Percentiles rank a stretch among this genome's conserved stretches.
Evolutionary conservation across 2,329 filamentous ascomycete genomes (phyloP).

Genomic region (Macrophomina pseudophaseolina): DNA sequence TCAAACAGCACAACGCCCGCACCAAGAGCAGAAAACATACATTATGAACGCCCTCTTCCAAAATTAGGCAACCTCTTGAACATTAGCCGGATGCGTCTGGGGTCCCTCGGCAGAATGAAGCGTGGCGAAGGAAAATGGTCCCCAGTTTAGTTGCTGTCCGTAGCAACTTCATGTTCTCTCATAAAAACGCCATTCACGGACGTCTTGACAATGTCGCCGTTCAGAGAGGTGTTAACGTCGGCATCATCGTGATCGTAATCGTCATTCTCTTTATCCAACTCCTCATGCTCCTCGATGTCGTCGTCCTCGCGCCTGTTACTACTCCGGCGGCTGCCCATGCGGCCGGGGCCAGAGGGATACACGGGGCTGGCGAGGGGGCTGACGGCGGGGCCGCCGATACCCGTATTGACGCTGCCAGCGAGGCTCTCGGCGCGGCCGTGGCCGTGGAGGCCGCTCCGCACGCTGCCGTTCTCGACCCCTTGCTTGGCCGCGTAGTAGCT

Average conservation of each 20-base stretch:
- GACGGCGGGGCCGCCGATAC: slow-evolving; percentile 31
- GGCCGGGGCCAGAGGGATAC: slow-evolving; percentile 15
- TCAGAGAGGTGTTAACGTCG: not conserved
- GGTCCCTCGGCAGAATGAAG: not conserved
- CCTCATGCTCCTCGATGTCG: slow-evolving; percentile 23
- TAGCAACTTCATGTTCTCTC: not conserved
- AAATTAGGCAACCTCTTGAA: slow-evolving; percentile 3
- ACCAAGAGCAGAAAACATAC: slow-evolving; percentile 9
- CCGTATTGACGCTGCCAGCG: slow-evolving; percentile 68
- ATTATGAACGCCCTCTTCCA: slow-evolving; percentile 21
- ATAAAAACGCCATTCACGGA: not conserved
- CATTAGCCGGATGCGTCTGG: not conserved
- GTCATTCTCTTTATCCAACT: not conserved
- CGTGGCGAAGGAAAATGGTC: not conserved
- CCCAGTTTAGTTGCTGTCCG: slow-evolving; percentile 16
- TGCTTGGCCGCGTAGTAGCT: slow-evolving; percentile 71
- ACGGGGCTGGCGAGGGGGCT: slow-evolving; percentile 66
- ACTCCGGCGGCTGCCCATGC: slow-evolving; percentile 24
- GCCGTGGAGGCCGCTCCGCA: slow-evolving; percentile 76
- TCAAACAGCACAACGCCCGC: slow-evolving; percentile 3
- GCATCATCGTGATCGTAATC: slow-evolving; percentile 22
- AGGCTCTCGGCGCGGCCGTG: slow-evolving; percentile 84
- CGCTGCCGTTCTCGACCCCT: slow-evolving; percentile 71
- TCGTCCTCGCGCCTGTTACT: slow-evolving; percentile 25
- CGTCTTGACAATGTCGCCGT: slow-evolving; percentile 10